A percentile compares a stretch with the other conserved stretches of the same genome.
phyloP scores from a whole-genome alignment of 116 monocot genomes.

The Dioscorea cayenensis region DNA sequence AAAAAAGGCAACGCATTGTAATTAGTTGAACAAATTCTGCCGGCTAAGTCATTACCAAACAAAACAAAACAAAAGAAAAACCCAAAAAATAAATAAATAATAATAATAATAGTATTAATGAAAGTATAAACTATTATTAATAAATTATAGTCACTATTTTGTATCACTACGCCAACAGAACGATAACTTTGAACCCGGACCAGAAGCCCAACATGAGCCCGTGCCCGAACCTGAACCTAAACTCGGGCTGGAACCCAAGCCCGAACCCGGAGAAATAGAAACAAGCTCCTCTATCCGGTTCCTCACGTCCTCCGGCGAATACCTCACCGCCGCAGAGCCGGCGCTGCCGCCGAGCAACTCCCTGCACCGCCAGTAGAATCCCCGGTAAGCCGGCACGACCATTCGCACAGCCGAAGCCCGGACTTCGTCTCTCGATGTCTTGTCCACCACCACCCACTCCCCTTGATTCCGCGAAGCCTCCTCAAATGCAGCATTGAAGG shows the following conservation, averaged over 20 bases:
- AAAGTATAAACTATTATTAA: no score
- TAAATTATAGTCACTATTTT: no score
- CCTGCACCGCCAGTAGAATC: constrained; percentile 19
- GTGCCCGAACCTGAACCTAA: not conserved
- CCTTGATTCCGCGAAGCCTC: constrained; percentile 15
- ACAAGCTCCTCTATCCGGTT: constrained; percentile 15
- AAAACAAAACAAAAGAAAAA: no score
- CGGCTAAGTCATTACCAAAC: no score
- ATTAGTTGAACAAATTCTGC: no score
- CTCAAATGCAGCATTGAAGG: constrained; percentile 22
- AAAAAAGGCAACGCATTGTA: no score
- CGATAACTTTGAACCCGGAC: not conserved
- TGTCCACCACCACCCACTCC: constrained; percentile 24
- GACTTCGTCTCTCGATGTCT: constrained; percentile 19
- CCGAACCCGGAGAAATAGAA: not conserved
- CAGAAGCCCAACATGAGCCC: not conserved
- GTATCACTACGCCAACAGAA: not conserved
- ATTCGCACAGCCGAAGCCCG: constrained; percentile 10
- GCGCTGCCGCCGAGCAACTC: not conserved
- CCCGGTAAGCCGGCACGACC: constrained; percentile 29
- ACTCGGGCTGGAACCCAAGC: not conserved
- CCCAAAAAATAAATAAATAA: no score
- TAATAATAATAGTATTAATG: no score
- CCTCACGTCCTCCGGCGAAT: constrained; percentile 25
- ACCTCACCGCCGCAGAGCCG: constrained; percentile 4